Percentiles rank a stretch among this genome's conserved stretches.
Conservation (phyloP, 768 basidiomycete species). For the Sarcodon aspratus region DNA sequence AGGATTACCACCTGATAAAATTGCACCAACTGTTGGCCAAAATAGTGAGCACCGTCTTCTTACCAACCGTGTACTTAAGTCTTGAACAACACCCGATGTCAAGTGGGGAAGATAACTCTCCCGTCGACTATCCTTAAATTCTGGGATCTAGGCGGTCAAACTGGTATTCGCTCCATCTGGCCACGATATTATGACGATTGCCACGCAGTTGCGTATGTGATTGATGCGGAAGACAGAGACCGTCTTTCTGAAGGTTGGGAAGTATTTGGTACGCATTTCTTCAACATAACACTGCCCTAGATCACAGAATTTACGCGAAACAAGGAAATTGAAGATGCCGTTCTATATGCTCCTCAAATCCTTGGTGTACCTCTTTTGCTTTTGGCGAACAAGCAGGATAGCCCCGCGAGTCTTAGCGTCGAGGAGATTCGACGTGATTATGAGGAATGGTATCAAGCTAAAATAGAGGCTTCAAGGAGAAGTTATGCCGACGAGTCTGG, state of each 20-base stretch:
- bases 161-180: slow-evolving; percentile 92
- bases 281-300: not conserved
- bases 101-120: slow-evolving; percentile 88
- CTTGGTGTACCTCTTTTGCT: slow-evolving; percentile 85
- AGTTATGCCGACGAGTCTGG: slow-evolving; percentile 28
- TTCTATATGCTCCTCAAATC: slow-evolving; percentile 82
- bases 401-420: slow-evolving; percentile 65
- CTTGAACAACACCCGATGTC: not conserved
- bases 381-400: slow-evolving; percentile 95
- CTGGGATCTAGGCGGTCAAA: slow-evolving; percentile 94
- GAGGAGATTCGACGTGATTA: slow-evolving; percentile 87
- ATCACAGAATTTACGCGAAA: slow-evolving; percentile 6
- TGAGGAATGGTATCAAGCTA: slow-evolving; percentile 75
- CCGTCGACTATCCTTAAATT: slow-evolving; percentile 93
- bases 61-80: no score
- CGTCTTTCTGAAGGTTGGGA: slow-evolving; percentile 92
- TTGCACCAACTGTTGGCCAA: slow-evolving; percentile 94
- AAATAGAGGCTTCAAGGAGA: slow-evolving; percentile 53
- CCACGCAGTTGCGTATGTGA: slow-evolving; percentile 91
- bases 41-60: slow-evolving; percentile 56
- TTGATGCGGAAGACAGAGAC: slow-evolving; percentile 88
- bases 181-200: slow-evolving; percentile 91
- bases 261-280: slow-evolving; percentile 68
- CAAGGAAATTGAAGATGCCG: slow-evolving; percentile 46
- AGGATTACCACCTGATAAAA: slow-evolving; percentile 84